Evolutionary conservation across 805 yeast genomes (phyloP).

Genomic region (Sugiyamaella lignohabitans): DNA sequence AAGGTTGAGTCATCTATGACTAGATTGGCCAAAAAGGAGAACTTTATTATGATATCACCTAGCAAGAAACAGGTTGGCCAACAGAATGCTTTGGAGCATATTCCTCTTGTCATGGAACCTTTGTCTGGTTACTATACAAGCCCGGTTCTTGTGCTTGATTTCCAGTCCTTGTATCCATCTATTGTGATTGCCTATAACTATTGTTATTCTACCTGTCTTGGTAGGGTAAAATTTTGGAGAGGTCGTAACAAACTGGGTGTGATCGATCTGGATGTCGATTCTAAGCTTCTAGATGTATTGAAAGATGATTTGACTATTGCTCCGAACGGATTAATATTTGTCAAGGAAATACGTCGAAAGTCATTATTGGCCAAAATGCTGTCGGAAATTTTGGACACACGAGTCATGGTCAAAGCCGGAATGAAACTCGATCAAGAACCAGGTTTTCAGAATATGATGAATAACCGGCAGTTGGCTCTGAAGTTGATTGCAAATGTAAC

Average conservation of each 20-base stretch:
- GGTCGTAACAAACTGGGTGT: conserved; percentile 34
- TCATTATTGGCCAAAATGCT: conserved; percentile 80
- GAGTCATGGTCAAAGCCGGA: conserved; percentile 72
- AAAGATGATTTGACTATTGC: conserved; percentile 56
- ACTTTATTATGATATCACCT: conserved; percentile 68
- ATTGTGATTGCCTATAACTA: conserved; percentile 85
- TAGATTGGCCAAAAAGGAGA: conserved; percentile 71
- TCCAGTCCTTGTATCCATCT: conserved; percentile 91
- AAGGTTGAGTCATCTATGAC: conserved; percentile 82
- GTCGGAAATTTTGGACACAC: conserved; percentile 69
- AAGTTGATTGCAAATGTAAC: conserved; percentile 92
- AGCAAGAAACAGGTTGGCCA: conserved; percentile 71
- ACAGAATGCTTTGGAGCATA: conserved; percentile 79
- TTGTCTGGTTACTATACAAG: conserved; percentile 75
- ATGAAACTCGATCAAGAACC: conserved; percentile 43
- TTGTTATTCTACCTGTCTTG: conserved; percentile 43
- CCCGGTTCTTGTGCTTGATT: conserved; percentile 85
- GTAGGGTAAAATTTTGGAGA: conserved; percentile 29
- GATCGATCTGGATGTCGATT: conserved; percentile 42
- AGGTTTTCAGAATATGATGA: conserved; percentile 43
- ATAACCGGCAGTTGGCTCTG: conserved; percentile 77
- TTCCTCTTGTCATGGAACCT: conserved; percentile 93
- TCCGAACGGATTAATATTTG: conserved; percentile 84
- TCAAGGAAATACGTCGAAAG: conserved; percentile 55
- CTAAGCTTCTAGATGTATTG: conserved; percentile 49